Conservation (phyloP, 2,329 filamentous ascomycete species). For the Trichoderma hamatum region DNA sequence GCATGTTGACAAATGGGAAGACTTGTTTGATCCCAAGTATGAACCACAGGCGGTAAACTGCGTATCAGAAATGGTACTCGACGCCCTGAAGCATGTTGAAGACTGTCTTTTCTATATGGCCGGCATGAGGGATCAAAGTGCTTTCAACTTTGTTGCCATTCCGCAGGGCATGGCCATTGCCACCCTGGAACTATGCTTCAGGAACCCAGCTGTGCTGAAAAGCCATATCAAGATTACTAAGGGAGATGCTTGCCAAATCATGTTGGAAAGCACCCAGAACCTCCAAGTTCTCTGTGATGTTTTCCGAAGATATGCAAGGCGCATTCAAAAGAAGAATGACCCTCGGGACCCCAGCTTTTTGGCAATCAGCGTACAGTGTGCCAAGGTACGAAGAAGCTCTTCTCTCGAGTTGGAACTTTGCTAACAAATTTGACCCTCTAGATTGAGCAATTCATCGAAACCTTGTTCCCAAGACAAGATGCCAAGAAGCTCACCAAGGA, state of each 20-base stretch:
- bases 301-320: slow-evolving; percentile 76
- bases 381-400: slow-evolving; percentile 60
- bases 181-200: slow-evolving; percentile 88
- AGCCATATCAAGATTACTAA: slow-evolving; percentile 96
- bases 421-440: slow-evolving; percentile 48
- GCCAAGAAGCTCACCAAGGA: slow-evolving; percentile 59
- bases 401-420: slow-evolving; percentile 28
- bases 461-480: slow-evolving; percentile 84
- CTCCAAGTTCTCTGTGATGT: slow-evolving; percentile 77
- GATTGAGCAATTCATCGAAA: slow-evolving; percentile 96
- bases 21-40: slow-evolving; percentile 83
- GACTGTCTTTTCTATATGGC: slow-evolving; percentile 99
- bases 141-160: slow-evolving; percentile 99
- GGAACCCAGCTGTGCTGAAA: slow-evolving; percentile 83
- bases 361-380: slow-evolving; percentile 87
- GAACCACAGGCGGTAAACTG: slow-evolving; percentile 78
- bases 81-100: slow-evolving; percentile 82
- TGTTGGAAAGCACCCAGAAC: slow-evolving; percentile 93
- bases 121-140: slow-evolving; percentile 89
- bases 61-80: slow-evolving; percentile 91
- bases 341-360: slow-evolving; percentile 91
- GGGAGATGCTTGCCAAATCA: slow-evolving; percentile 86
- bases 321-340: slow-evolving; percentile 92
- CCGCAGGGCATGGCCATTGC: slow-evolving; percentile 98
- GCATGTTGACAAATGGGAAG: slow-evolving; percentile 85